Percentiles rank a stretch among this genome's conserved stretches.
Evolutionary conservation across 2,329 filamentous ascomycete genomes (phyloP).

Genomic region (Penicillium decumbens): DNA sequence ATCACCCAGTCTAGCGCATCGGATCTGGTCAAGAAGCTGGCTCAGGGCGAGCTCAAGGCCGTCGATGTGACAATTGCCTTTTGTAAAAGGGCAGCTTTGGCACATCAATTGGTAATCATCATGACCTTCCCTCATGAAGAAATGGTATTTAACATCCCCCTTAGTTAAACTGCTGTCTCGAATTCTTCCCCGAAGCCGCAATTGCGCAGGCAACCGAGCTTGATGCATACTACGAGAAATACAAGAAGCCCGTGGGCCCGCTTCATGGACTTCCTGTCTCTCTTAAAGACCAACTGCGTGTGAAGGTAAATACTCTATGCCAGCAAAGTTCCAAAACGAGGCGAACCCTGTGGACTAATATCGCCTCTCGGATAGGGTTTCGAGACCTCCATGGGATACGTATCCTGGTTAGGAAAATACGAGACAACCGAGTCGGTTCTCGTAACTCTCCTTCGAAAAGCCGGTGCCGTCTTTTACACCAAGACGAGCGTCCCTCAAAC

Average conservation of each 20-base stretch:
- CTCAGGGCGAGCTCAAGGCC: conserved; percentile 15
- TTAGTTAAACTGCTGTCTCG: conserved; percentile 16
- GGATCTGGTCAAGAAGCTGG: conserved; percentile 9
- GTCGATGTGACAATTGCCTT: conserved; percentile 23
- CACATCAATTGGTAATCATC: conserved; percentile 18
- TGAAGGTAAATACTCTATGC: conserved; percentile 13
- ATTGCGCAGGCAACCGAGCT: conserved; percentile 47
- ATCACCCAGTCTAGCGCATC: conserved; percentile 8
- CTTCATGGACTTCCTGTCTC: conserved; percentile 58
- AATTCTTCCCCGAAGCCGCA: conserved; percentile 51
- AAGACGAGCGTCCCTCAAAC: conserved; percentile 59
- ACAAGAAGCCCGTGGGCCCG: conserved; percentile 53
- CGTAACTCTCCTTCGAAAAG: conserved; percentile 39
- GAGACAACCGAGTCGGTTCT: conserved; percentile 20
- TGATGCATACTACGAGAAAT: conserved; percentile 47
- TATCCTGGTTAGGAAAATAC: conserved; percentile 18
- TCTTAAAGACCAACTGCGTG: conserved; percentile 63
- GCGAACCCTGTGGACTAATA: background rate
- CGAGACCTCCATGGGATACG: conserved; percentile 18
- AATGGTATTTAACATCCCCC: background rate
- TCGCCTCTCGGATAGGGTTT: conserved; percentile 7
- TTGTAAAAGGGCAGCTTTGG: conserved; percentile 21
- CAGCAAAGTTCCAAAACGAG: background rate
- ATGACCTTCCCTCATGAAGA: background rate
- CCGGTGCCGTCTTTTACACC: conserved; percentile 54